Percentiles rank a stretch among this genome's conserved stretches.
Conservation (phyloP, 2,329 filamentous ascomycete species). For the Colletotrichum sp. region DNA sequence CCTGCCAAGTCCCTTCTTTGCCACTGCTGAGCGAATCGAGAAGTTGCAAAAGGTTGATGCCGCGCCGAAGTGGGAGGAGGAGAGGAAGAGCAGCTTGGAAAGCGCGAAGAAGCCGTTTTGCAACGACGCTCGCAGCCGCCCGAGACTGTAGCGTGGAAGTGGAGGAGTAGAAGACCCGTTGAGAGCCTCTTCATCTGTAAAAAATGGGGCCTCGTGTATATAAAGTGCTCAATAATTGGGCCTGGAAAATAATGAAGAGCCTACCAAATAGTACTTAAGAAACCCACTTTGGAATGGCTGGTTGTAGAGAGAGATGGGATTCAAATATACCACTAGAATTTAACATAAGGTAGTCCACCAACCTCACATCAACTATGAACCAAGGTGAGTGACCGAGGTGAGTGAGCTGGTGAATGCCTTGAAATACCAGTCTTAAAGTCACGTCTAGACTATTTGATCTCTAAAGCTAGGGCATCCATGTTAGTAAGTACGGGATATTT, state of each 20-base stretch:
- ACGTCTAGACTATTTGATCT: background rate
- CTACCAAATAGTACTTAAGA: rapidly evolving
- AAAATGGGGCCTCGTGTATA: background rate
- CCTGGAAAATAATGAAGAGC: background rate
- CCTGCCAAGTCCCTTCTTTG: background rate
- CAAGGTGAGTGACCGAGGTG: background rate
- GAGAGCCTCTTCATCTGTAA: background rate
- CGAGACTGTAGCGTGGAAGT: background rate
- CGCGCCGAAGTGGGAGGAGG: background rate
- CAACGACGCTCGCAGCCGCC: background rate
- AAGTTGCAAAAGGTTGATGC: background rate
- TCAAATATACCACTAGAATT: background rate
- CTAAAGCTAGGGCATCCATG: background rate
- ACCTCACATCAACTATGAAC: background rate
- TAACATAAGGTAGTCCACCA: background rate
- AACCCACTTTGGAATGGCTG: background rate
- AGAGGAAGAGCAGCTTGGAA: background rate
- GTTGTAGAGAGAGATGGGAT: background rate
- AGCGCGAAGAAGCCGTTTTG: background rate
- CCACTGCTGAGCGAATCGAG: background rate
- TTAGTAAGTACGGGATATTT: background rate
- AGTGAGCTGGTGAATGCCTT: background rate
- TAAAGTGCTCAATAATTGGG: background rate
- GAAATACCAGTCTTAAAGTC: rapidly evolving
- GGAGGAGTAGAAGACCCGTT: background rate